Conservation (phyloP, 768 basidiomycete species). For the Termitomyces sp. region DNA sequence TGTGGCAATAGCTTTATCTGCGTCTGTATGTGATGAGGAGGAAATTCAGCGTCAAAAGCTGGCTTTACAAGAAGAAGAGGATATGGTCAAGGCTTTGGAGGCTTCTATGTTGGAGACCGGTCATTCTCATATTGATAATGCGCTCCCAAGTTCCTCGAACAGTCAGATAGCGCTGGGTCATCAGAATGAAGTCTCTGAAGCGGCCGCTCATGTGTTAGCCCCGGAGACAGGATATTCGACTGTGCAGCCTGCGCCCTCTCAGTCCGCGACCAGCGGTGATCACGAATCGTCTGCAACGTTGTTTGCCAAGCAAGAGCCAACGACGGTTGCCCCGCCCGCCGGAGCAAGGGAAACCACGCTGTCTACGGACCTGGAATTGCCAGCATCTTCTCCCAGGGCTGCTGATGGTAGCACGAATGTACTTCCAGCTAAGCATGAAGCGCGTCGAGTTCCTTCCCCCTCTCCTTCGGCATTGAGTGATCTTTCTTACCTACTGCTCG, state of each 20-base stretch:
- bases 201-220: slow-evolving; percentile 11
- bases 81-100: slow-evolving; percentile 58
- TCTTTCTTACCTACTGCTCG: not conserved
- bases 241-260: not conserved
- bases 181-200: not conserved
- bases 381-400: not conserved
- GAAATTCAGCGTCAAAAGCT: slow-evolving; percentile 28
- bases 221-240: not conserved
- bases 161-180: not conserved
- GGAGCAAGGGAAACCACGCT: not conserved
- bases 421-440: not conserved
- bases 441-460: not conserved
- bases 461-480: not conserved
- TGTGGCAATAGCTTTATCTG: slow-evolving; percentile 40
- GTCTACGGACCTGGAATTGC: not conserved
- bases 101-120: slow-evolving; percentile 31
- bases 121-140: not conserved
- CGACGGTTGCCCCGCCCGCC: not conserved
- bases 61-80: slow-evolving; percentile 52
- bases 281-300: not conserved
- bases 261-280: not conserved
- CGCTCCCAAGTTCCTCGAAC: slow-evolving; percentile 19
- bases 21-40: slow-evolving; percentile 35
- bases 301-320: not conserved
- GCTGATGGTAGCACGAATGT: not conserved